These are phyloP conservation scores for Pisolithus albus DNA, from an alignment of 768 basidiomycete species.

Conservation along the genomic window DNA sequence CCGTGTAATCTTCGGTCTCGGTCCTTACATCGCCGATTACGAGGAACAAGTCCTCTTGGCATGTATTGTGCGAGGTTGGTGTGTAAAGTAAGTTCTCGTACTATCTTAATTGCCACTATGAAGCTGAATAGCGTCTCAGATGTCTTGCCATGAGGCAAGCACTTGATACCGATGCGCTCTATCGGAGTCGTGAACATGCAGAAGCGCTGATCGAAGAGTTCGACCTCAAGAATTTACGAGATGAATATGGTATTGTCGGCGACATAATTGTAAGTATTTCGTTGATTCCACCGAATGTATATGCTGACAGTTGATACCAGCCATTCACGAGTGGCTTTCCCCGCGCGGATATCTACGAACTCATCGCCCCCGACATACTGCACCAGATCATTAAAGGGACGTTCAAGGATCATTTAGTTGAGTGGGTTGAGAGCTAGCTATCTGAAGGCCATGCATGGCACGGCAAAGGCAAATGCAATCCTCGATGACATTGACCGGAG, in stretches of 20 bases:
- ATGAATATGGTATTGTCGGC: slow-evolving; percentile 19
- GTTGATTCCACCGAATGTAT: neutral
- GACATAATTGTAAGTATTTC: slow-evolving; percentile 19
- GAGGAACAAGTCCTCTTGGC: slow-evolving; percentile 30
- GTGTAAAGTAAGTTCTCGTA: slow-evolving; percentile 7
- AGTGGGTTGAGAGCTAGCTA: slow-evolving; percentile 31
- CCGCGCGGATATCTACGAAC: slow-evolving; percentile 12
- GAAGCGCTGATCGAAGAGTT: too few species aligned
- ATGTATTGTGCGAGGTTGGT: slow-evolving; percentile 31
- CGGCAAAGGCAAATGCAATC: slow-evolving; percentile 17
- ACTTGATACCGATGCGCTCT: neutral
- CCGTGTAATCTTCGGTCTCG: slow-evolving; percentile 25
- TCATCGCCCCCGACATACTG: slow-evolving; percentile 3
- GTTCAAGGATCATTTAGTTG: slow-evolving; percentile 37
- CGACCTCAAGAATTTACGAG: slow-evolving; percentile 16
- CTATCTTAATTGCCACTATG: neutral
- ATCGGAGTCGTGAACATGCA: neutral
- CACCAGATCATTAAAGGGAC: slow-evolving; percentile 38
- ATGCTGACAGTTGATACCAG: slow-evolving; percentile 8
- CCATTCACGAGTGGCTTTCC: slow-evolving; percentile 30
- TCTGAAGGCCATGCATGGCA: slow-evolving; percentile 13
- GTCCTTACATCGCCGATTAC: slow-evolving; percentile 34
- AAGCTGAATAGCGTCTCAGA: neutral
- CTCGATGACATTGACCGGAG: slow-evolving; percentile 30
- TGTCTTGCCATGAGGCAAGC: neutral